Conservation (phyloP, 805 yeast species). For the Teunomyces funiuensis region DNA sequence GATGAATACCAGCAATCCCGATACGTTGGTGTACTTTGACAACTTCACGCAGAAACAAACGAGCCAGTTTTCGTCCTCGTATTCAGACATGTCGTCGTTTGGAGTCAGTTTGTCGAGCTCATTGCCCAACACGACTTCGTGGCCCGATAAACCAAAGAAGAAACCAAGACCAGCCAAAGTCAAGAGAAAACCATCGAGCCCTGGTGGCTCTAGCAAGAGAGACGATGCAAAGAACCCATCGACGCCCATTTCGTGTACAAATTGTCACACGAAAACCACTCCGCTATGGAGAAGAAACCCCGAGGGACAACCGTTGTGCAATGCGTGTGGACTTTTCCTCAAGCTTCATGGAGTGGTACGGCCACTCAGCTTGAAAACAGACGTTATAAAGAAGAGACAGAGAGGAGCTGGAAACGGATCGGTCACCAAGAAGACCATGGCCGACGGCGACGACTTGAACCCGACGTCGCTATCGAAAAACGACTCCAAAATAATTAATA, state of each 20-base stretch:
- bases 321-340: constrained; percentile 92
- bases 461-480: constrained; percentile 40
- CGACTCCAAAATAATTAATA: constrained; percentile 10
- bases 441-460: constrained; percentile 49
- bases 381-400: constrained; percentile 89
- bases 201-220: background rate
- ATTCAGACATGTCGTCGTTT: background rate
- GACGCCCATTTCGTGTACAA: constrained; percentile 55
- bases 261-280: constrained; percentile 89
- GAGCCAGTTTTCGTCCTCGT: background rate
- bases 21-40: background rate
- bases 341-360: constrained; percentile 94
- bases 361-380: constrained; percentile 87
- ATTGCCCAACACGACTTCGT: constrained; percentile 11
- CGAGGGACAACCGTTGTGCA: constrained; percentile 88
- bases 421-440: constrained; percentile 12
- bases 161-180: constrained; percentile 7
- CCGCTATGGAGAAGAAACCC: constrained; percentile 95
- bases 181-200: constrained; percentile 8
- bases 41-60: background rate
- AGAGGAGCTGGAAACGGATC: constrained; percentile 38
- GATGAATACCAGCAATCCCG: constrained; percentile 3
- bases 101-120: constrained; percentile 6
- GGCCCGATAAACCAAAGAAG: constrained; percentile 4
- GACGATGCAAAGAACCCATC: background rate